Evolutionary conservation across 2,329 filamentous ascomycete species (phyloP), one percentile per base, ranked within the genome.

Genomic region (Hypoxylon sp.): DNA sequence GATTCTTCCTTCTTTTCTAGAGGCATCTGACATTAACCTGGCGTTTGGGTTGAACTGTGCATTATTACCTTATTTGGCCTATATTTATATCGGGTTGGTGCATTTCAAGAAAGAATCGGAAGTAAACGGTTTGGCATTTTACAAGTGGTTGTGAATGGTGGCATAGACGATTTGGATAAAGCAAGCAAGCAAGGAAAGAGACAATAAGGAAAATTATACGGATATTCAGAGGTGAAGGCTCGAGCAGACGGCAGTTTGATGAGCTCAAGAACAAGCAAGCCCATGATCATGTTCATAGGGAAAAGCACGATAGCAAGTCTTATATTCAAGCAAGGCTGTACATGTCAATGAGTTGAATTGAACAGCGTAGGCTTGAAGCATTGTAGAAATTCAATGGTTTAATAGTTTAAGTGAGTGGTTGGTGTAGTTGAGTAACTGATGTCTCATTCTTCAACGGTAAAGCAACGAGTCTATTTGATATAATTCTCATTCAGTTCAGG

Each of bases 1-100:
- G 78, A 4, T 64, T 78, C 30, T 76, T 79, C 57, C 57, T 76
- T 32, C 48, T 72, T 29, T 71, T 68, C n/a, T 67, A 67, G 34
- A 50, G 45, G 41, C 16, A 46, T 54, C n/a, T 60, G 19, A 30
- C 30, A 54, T 46, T 9, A 58, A 21, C 29, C 23, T 30, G 60
- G 62, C 54, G 64, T 56, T 60, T 57, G 51, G 55, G 54, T 50
- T 29, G 43, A 29, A 54, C 34, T 63, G 55, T 37, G 59, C 56
- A 63, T 60, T 39, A 47, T 68, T 63, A n/a, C n/a, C n/a, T 11
- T 2, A 23, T 39, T 52, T 19, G 30, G 12, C 37, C 27, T 48
- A 27, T 54, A 29, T 46, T 39, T 39, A 34, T 21, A 50, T 47
- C 8, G 19, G 30, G 45, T 23, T n/a, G 45, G 25, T 47, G 30